phyloP scores from a whole-genome alignment of 2,329 filamentous ascomycete genomes.

The Aotearoamyces nothofagi region DNA sequence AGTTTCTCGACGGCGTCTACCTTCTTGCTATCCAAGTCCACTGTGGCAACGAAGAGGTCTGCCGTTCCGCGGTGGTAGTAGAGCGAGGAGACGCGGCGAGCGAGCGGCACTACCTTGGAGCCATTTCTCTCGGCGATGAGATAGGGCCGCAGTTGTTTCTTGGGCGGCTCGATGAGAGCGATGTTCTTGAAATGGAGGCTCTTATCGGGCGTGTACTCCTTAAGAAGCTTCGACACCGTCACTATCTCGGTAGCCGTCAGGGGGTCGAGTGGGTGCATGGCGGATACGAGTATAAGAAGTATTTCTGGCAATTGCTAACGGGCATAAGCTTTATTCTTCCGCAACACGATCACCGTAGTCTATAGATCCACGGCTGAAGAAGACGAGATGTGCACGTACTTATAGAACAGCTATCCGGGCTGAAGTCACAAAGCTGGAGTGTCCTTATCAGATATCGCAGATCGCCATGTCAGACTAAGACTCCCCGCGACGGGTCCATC shows the following conservation, averaged over 20 bases:
- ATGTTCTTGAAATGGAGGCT: constrained; percentile 20
- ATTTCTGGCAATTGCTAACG: no score
- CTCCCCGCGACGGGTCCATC: no score
- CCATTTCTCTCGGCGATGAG: constrained; percentile 21
- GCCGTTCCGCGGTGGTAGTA: constrained; percentile 12
- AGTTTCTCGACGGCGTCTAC: constrained; percentile 9
- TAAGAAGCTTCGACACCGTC: constrained; percentile 9
- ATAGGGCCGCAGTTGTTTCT: constrained; percentile 28
- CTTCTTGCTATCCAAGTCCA: constrained; percentile 7
- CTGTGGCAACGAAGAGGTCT: constrained; percentile 9
- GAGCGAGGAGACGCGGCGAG: constrained; percentile 8
- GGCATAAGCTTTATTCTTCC: no score
- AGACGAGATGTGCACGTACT: no score
- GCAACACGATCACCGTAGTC: no score
- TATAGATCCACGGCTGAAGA: no score
- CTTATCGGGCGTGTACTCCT: constrained; percentile 5
- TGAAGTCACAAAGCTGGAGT: no score
- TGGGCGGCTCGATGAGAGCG: constrained; percentile 32
- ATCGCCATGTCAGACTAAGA: no score
- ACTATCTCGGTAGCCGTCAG: constrained; percentile 10
- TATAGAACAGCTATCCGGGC: no score
- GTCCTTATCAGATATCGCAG: no score
- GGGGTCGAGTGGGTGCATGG: no score
- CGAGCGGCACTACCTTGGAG: constrained; percentile 1
- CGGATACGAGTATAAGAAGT: no score